phyloP scores from a whole-genome alignment of 108 stramenopile species.

The Ochromonas danica region DNA sequence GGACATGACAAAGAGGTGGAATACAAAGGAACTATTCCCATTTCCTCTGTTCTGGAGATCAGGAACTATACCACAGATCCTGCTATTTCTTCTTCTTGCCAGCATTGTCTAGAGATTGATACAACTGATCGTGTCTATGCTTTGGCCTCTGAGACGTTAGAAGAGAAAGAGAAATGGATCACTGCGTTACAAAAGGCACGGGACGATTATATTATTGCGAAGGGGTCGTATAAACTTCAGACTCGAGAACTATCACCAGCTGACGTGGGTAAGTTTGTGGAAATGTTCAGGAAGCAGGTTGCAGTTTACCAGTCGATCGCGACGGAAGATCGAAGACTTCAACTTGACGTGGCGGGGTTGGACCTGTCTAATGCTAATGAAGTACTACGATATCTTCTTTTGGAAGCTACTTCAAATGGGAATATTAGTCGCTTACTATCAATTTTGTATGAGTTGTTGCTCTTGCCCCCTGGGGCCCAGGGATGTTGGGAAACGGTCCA shows the following conservation, averaged over 20 bases:
- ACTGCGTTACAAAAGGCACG: constrained; percentile 2
- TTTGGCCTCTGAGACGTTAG: neutral
- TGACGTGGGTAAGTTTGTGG: neutral
- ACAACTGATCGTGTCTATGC: constrained; percentile 21
- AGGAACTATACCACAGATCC: neutral
- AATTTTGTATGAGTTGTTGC: constrained; percentile 12
- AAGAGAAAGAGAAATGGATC: constrained; percentile 26
- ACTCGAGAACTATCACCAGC: neutral
- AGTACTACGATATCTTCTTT: neutral
- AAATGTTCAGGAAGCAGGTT: constrained; percentile 14
- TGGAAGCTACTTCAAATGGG: neutral
- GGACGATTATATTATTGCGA: neutral
- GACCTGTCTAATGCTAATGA: neutral
- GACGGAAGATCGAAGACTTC: neutral
- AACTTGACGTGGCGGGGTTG: neutral
- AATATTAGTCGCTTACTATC: neutral
- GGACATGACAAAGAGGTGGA: constrained; percentile 21
- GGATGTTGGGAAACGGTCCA: neutral
- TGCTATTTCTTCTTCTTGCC: neutral
- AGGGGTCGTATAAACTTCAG: neutral
- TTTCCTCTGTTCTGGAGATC: neutral
- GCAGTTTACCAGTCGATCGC: neutral
- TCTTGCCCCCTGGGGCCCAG: constrained; percentile 1
- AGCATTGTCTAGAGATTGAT: constrained; percentile 8
- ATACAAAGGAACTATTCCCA: neutral